Conservation (phyloP, 2,329 filamentous ascomycete species). For the Fonsecaea multimorphosa region DNA sequence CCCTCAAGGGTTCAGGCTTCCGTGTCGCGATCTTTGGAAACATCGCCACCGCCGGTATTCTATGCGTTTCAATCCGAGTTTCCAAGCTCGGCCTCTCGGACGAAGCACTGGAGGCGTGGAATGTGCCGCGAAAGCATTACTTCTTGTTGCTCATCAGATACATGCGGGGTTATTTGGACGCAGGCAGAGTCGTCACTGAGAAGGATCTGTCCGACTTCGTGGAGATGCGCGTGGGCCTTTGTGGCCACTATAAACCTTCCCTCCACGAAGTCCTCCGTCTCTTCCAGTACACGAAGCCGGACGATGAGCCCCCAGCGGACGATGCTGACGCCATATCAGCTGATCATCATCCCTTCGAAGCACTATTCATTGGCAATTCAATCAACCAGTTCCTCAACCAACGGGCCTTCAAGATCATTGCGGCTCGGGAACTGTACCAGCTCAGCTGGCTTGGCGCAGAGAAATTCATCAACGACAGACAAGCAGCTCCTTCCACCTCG, state of each 20-base stretch:
- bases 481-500: constrained; percentile 41
- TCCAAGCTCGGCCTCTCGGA: constrained; percentile 74
- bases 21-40: constrained; percentile 68
- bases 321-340: constrained; percentile 9
- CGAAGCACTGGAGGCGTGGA: constrained; percentile 79
- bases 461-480: constrained; percentile 57
- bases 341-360: constrained; percentile 51
- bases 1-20: constrained; percentile 70
- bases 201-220: constrained; percentile 47
- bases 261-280: constrained; percentile 58
- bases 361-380: constrained; percentile 74
- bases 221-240: constrained; percentile 72
- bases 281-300: constrained; percentile 50
- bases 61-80: constrained; percentile 73
- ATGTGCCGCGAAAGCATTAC: constrained; percentile 69
- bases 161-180: constrained; percentile 63
- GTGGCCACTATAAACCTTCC: constrained; percentile 74
- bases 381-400: constrained; percentile 71
- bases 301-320: not conserved
- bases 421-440: constrained; percentile 59
- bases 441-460: constrained; percentile 74
- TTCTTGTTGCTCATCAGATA: constrained; percentile 75
- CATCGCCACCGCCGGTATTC: constrained; percentile 55
- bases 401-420: constrained; percentile 67
- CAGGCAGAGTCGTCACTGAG: constrained; percentile 58